Conservation (phyloP, 805 yeast genomes). For the Myxozyma udenii region DNA sequence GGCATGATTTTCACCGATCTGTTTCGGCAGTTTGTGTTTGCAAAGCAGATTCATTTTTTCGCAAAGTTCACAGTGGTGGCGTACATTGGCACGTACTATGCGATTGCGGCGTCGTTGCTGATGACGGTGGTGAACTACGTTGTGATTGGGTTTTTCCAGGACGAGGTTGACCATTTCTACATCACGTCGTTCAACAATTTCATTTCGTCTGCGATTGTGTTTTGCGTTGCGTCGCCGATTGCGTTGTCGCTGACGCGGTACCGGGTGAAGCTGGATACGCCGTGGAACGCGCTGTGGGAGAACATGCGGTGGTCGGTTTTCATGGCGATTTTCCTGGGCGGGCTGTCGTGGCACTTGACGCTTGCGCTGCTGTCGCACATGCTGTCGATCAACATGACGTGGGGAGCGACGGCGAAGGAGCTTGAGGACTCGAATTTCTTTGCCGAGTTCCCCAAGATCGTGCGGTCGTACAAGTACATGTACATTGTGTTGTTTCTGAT, state of each 20-base stretch:
- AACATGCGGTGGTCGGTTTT: slow-evolving; percentile 5
- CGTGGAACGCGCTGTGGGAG: slow-evolving; percentile 7
- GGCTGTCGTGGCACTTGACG: slow-evolving; percentile 16
- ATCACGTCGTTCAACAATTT: slow-evolving; percentile 11
- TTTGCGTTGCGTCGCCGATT: slow-evolving; percentile 7
- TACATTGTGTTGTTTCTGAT: slow-evolving; percentile 1
- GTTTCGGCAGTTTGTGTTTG: slow-evolving; percentile 7
- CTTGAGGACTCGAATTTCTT: slow-evolving; percentile 18
- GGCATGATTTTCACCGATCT: slow-evolving; percentile 11
- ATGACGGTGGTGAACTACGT: slow-evolving; percentile 10
- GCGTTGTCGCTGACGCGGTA: slow-evolving; percentile 9
- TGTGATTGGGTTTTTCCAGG: slow-evolving; percentile 8
- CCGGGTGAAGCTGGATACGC: slow-evolving; percentile 7
- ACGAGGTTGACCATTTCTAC: slow-evolving; percentile 12
- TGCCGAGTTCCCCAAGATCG: slow-evolving; percentile 13
- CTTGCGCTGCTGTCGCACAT: slow-evolving; percentile 15
- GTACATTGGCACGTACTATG: slow-evolving; percentile 21
- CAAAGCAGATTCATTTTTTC: slow-evolving; percentile 3
- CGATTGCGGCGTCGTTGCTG: slow-evolving; percentile 9
- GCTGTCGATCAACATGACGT: slow-evolving; percentile 12
- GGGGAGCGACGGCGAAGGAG: slow-evolving; percentile 25
- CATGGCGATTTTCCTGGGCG: slow-evolving; percentile 13
- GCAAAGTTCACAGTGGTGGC: slow-evolving; percentile 15
- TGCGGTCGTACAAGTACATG: slow-evolving; percentile 9
- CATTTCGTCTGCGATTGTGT: slow-evolving; percentile 6